These are phyloP conservation scores for Ustilago crameri DNA, from an alignment of 1,284 basidiomycete species.

Conservation along the genomic window DNA sequence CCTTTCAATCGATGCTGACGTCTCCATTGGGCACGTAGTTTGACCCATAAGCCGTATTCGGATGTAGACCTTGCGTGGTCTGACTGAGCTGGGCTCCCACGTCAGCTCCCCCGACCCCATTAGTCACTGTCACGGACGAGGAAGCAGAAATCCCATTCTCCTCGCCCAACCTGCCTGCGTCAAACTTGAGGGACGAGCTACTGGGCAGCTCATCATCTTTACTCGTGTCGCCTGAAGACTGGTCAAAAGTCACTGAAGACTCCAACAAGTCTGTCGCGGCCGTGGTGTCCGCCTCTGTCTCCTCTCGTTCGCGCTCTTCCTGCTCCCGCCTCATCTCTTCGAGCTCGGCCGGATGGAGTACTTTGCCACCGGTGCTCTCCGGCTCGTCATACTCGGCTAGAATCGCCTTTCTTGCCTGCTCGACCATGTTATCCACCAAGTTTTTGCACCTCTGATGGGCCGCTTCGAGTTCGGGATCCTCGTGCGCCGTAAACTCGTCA, in stretches of 20 bases:
- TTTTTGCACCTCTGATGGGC: constrained; percentile 52
- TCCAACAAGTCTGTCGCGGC: constrained; percentile 16
- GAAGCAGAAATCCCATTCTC: not conserved
- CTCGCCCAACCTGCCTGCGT: not conserved
- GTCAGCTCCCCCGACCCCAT: not conserved
- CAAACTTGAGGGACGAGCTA: constrained; percentile 14
- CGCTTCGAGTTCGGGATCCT: constrained; percentile 56
- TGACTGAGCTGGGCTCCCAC: not conserved
- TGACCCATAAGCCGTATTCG: constrained; percentile 3
- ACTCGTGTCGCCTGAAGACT: constrained; percentile 13
- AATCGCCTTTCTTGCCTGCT: constrained; percentile 50
- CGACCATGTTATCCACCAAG: constrained; percentile 53
- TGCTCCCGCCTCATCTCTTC: constrained; percentile 41
- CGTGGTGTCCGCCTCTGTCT: constrained; percentile 15
- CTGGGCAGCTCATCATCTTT: constrained; percentile 3
- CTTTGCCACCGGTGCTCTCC: constrained; percentile 40
- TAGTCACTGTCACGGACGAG: not conserved
- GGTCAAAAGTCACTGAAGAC: constrained; percentile 17
- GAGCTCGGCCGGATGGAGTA: constrained; percentile 59
- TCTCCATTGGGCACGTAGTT: constrained; percentile 13
- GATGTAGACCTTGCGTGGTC: constrained; percentile 1
- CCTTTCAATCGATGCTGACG: constrained; percentile 31
- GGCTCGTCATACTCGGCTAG: constrained; percentile 28
- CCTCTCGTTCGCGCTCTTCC: constrained; percentile 21
- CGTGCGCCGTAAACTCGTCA: constrained; percentile 21